Base-by-base conservation (phyloP, 768 basidiomycete species). In the Mycena capillaripes region DNA sequence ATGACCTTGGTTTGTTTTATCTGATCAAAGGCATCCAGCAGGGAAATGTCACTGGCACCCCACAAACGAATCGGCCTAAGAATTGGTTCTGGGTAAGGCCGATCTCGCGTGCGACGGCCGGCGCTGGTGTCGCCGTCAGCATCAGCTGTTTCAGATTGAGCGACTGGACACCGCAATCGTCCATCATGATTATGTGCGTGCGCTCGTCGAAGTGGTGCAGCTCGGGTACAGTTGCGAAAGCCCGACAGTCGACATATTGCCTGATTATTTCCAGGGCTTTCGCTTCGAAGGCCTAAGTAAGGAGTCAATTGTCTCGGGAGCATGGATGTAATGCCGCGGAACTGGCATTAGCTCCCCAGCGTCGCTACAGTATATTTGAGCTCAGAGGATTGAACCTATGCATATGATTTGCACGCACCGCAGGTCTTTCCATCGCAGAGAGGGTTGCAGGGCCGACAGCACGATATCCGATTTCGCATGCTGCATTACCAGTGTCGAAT, bases 21-120 rank as follows among this genome's bases (percentile, higher is more conserved):
- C 38, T 74, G 61, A 25, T 79, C 80, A 69, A 89, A 88, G 62
- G 78, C 48, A 14, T 79, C 77, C 44, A 85, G 69, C 48, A 86
- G 77, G 2, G 65, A 63, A 19, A 71, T 71, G 12, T 79, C 60
- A 27, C 75, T 74, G n/a, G 79, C 76, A 38, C 88, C 84, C 86
- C 87, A 87, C 9, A 72, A 70, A 75, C 93, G 92, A 66, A 93
- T 19, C 74, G 74, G 4, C 82, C 84, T n/a, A 92, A 80, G 80
- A 92, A 93, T 58, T 78, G 75, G 4, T 92, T 91, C 1, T 92
- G 79, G 4, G 82, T 86, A 12, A 75, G 60, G 10, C 92, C 92
- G 42, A 93, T 89, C 30, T 84, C 77, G 44, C 79, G 75, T 3
- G 84, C 85, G 32, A 83, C 58, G 16, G 67, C 73, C 3, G 79